Evolutionary conservation across 768 basidiomycete species (phyloP).

Genomic region (Rubroboletus pulcherrimus): DNA sequence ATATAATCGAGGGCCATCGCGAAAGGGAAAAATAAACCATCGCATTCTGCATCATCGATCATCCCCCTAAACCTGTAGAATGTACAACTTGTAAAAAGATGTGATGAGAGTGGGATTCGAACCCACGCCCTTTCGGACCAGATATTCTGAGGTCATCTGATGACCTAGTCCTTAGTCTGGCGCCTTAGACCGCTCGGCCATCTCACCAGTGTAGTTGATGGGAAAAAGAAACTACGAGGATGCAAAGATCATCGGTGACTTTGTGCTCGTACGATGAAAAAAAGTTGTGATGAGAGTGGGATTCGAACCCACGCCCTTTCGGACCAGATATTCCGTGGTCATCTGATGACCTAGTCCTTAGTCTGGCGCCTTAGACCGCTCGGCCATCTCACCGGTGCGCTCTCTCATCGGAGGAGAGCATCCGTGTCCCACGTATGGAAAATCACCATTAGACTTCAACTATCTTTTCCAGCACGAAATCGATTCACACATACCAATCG

Average conservation of each 20-base stretch:
- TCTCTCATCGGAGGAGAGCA: too few species aligned
- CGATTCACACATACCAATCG: background rate
- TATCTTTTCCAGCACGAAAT: background rate
- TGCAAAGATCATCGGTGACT: background rate
- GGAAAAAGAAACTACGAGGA: background rate
- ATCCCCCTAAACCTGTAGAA: too few species aligned
- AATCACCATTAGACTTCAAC: too few species aligned
- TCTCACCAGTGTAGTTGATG: constrained; percentile 26
- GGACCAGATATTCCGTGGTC: constrained; percentile 33
- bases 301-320: constrained; percentile 43
- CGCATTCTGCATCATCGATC: too few species aligned
- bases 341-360: constrained; percentile 39
- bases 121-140: constrained; percentile 41
- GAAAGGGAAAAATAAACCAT: too few species aligned
- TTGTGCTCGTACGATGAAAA: background rate
- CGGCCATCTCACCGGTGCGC: constrained; percentile 42
- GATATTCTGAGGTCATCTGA: constrained; percentile 28
- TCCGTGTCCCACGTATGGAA: background rate
- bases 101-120: constrained; percentile 39
- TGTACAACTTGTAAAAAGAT: background rate
- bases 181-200: constrained; percentile 64
- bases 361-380: constrained; percentile 63
- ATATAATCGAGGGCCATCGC: too few species aligned
- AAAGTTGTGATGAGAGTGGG: constrained; percentile 33
- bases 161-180: constrained; percentile 50